phyloP scores from a whole-genome alignment of 2,329 filamentous ascomycete genomes.

The Hortaea werneckii region DNA sequence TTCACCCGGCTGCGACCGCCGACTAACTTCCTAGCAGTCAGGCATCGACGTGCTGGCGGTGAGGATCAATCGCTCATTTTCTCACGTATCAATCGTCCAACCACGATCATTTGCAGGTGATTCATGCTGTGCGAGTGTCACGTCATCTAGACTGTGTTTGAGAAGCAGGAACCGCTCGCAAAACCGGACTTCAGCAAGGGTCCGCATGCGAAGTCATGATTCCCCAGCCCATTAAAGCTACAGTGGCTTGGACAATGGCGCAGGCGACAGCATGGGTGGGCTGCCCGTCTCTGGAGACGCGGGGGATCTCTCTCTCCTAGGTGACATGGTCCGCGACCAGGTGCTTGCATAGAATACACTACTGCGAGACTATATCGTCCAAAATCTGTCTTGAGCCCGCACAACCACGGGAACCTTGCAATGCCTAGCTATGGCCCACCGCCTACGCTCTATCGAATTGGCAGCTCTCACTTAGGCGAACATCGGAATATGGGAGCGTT shows the following conservation, averaged over 20 bases:
- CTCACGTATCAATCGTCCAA: no score
- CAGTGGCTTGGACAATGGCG: not conserved
- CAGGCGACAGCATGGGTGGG: not conserved
- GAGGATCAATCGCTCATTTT: no score
- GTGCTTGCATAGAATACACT: not conserved
- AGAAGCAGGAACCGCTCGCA: no score
- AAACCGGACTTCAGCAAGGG: no score
- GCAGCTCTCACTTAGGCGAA: no score
- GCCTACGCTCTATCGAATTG: no score
- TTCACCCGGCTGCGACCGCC: not conserved
- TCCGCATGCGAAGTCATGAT: not conserved
- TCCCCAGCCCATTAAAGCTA: not conserved
- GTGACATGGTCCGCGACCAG: not conserved
- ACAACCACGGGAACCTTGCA: no score
- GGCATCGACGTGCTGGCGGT: no score
- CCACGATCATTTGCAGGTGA: not conserved
- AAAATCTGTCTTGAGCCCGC: no score
- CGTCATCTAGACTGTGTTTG: not conserved
- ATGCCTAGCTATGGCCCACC: no score
- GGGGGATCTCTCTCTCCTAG: constrained; percentile 1
- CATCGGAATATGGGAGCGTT: no score
- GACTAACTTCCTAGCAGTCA: not conserved
- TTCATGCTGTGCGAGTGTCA: not conserved
- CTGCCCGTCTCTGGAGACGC: not conserved
- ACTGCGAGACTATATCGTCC: not conserved